Percentiles rank a stretch among this genome's conserved stretches.
These are phyloP conservation scores for Parastagonospora nodorum DNA, from an alignment of 2,329 filamentous ascomycete genomes.

Conservation along the genomic window DNA sequence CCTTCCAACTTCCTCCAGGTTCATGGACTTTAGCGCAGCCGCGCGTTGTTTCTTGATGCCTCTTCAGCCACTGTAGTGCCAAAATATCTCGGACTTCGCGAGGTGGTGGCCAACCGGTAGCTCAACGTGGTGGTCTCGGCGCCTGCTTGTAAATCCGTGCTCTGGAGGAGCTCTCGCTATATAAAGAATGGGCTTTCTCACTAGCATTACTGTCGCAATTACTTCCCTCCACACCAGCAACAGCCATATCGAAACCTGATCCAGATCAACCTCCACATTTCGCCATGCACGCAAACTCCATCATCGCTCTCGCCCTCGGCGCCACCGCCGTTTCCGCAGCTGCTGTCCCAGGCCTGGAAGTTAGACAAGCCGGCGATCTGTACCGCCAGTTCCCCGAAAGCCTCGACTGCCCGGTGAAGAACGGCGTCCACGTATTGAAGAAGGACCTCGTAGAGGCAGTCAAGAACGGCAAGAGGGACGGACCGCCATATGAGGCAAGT, in stretches of 20 bases:
- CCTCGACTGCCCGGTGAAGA: background rate
- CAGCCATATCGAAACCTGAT: background rate
- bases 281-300: slow-evolving; percentile 6
- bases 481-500: background rate
- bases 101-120: background rate
- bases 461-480: background rate
- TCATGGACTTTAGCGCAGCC: background rate
- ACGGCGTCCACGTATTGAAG: background rate
- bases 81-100: background rate
- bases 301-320: slow-evolving; percentile 7
- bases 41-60: background rate
- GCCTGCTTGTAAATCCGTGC: background rate
- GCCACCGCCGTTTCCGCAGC: slow-evolving; percentile 4
- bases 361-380: background rate
- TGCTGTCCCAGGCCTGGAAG: background rate
- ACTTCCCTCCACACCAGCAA: background rate
- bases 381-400: background rate
- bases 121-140: background rate
- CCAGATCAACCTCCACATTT: background rate
- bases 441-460: background rate
- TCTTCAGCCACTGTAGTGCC: background rate
- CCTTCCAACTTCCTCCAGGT: background rate
- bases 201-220: background rate
- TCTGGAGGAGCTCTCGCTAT: background rate
- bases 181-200: background rate